A percentile compares a stretch with the other conserved stretches of the same genome.
Evolutionary conservation across 2,329 filamentous ascomycete genomes (phyloP).

Genomic region (Aureobasidium namibiae): DNA sequence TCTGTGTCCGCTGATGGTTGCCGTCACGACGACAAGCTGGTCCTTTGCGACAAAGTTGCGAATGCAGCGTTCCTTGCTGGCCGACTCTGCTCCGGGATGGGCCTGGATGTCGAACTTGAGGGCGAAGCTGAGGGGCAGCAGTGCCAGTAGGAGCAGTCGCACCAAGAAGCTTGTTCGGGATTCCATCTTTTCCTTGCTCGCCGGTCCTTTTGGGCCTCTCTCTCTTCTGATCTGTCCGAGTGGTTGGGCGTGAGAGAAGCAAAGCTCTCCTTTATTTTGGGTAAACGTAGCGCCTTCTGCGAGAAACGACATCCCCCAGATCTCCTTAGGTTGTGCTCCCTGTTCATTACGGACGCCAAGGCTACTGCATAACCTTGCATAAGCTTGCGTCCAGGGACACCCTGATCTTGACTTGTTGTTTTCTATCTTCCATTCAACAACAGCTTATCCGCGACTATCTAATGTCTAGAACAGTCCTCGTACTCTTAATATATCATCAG

Average conservation of each 20-base stretch:
- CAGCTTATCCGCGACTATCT: too few species aligned
- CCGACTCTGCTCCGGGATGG: constrained; percentile 51
- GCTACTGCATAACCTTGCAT: background rate
- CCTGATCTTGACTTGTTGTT: background rate
- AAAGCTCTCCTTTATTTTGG: constrained; percentile 5
- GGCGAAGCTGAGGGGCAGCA: constrained; percentile 46
- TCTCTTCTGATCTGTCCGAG: background rate
- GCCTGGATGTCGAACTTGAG: constrained; percentile 92
- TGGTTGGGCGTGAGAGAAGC: background rate
- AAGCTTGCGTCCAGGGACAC: background rate
- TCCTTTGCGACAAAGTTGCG: constrained; percentile 91
- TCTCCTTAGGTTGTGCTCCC: background rate
- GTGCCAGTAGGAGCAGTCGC: constrained; percentile 25
- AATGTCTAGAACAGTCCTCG: too few species aligned
- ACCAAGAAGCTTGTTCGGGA: constrained; percentile 13
- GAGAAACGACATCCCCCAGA: background rate
- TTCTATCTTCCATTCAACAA: background rate
- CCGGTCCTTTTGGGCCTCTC: background rate
- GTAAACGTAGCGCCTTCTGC: constrained; percentile 1
- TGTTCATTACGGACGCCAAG: background rate
- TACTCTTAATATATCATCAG: too few species aligned
- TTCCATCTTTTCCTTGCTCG: constrained; percentile 17
- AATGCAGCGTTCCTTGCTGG: constrained; percentile 75
- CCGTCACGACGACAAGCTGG: constrained; percentile 90
- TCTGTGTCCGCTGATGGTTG: constrained; percentile 73